phyloP scores from a whole-genome alignment of 2,329 filamentous ascomycete genomes.

The Rosellinia necatrix region DNA sequence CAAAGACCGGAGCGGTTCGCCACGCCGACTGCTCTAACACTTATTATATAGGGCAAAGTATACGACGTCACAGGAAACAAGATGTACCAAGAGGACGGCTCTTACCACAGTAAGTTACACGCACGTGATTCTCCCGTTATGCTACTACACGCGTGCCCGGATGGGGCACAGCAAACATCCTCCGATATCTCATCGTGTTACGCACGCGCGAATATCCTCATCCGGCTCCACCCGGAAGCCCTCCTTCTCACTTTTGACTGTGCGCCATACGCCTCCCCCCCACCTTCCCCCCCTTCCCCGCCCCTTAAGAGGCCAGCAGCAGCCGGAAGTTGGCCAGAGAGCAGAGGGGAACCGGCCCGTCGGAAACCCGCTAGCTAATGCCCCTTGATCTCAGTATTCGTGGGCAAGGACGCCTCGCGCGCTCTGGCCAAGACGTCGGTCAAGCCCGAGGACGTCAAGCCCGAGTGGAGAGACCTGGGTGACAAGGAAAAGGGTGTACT shows the following conservation, averaged over 20 bases:
- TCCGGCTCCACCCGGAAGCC: not conserved
- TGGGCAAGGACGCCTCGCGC: conserved; percentile 93
- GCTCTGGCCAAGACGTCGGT: conserved; percentile 86
- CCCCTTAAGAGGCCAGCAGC: too few relatives aligned
- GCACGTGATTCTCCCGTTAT: not conserved
- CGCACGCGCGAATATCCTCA: not conserved
- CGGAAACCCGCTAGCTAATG: too few relatives aligned
- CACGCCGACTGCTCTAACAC: conserved; percentile 9
- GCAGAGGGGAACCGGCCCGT: too few relatives aligned
- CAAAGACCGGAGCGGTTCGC: not conserved
- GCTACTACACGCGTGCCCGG: not conserved
- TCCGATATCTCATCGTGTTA: not conserved
- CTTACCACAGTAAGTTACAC: conserved; percentile 75
- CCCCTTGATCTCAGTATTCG: conserved; percentile 75
- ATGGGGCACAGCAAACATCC: not conserved
- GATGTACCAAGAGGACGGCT: conserved; percentile 79
- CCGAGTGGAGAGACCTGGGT: conserved; percentile 81
- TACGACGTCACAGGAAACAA: conserved; percentile 94
- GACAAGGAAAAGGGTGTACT: conserved; percentile 86
- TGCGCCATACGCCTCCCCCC: not conserved
- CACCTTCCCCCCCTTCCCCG: not conserved
- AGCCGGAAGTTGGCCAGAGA: too few relatives aligned
- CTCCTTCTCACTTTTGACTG: not conserved
- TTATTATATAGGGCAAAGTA: conserved; percentile 75
- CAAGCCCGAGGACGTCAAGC: conserved; percentile 78